Conservation (phyloP, 257 asterid genomes). For the Nicotiana tomentosiformis region DNA sequence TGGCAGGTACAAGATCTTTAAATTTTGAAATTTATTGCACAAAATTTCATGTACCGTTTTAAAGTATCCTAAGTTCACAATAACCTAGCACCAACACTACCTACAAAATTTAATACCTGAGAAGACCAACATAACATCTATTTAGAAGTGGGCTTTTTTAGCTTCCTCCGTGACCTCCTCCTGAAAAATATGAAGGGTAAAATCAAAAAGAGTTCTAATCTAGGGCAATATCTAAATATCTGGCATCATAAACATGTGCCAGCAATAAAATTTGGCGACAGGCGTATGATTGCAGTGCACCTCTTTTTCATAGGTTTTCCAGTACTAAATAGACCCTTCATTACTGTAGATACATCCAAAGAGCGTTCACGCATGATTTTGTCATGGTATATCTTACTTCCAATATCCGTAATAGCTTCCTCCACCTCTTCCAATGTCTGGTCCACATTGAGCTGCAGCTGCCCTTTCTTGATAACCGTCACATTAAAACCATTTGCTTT, state of each 20-base stretch:
- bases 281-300: slow-evolving; percentile 27
- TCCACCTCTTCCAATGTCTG: slow-evolving; percentile 89
- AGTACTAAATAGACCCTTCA: slow-evolving; percentile 84
- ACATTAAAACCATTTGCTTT: slow-evolving; percentile 80
- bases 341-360: slow-evolving; percentile 55
- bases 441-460: slow-evolving; percentile 76
- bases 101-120: background rate
- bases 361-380: slow-evolving; percentile 62
- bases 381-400: slow-evolving; percentile 85
- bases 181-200: slow-evolving; percentile 26
- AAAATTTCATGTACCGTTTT: background rate
- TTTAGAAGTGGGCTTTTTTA: slow-evolving; percentile 31
- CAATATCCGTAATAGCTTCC: slow-evolving; percentile 66
- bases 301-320: slow-evolving; percentile 47
- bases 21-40: background rate
- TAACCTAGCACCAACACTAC: background rate
- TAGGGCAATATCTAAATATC: background rate
- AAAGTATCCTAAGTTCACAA: background rate
- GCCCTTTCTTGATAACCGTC: slow-evolving; percentile 82
- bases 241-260: background rate
- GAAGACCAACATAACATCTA: background rate
- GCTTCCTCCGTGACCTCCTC: slow-evolving; percentile 42
- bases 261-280: background rate
- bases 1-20: background rate
- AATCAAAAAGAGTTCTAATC: background rate